Conservation (phyloP, 1,284 basidiomycete species). For the Naganishia liquefaciens region DNA sequence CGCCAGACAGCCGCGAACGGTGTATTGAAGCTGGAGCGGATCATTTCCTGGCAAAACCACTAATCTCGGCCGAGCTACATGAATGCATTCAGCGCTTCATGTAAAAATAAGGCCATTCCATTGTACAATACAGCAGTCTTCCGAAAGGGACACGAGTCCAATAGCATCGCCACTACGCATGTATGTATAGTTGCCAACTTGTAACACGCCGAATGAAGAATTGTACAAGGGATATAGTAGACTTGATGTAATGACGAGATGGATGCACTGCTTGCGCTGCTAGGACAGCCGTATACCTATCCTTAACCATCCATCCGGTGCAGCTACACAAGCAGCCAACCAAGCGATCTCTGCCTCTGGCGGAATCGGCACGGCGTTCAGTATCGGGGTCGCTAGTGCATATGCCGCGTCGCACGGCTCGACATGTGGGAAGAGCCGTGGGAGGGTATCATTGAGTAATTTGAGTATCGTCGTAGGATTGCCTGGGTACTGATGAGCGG, state of each 20-base stretch:
- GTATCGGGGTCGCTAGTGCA: conserved; percentile 60
- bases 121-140: conserved; percentile 13
- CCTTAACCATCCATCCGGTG: conserved; percentile 92
- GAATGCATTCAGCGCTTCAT: conserved; percentile 25
- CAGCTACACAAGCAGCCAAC: conserved; percentile 83
- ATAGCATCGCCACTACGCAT: background rate
- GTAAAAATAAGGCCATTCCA: background rate
- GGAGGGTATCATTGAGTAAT: conserved; percentile 53
- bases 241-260: background rate
- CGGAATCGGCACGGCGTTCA: conserved; percentile 86
- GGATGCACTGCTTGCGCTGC: background rate
- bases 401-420: conserved; percentile 39
- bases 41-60: conserved; percentile 28
- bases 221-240: background rate
- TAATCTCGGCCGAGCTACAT: conserved; percentile 25
- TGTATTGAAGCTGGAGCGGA: conserved; percentile 31
- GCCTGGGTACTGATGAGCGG: conserved; percentile 39
- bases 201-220: background rate
- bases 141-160: background rate
- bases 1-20: conserved; percentile 24
- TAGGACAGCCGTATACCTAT: conserved; percentile 68
- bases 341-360: conserved; percentile 87
- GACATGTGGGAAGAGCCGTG: conserved; percentile 55
- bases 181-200: background rate
- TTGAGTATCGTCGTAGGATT: conserved; percentile 55